Percentiles rank a stretch among this genome's conserved stretches.
Conservation (phyloP, 2,329 filamentous ascomycete genomes). For the Metarhizium guizhouense region DNA sequence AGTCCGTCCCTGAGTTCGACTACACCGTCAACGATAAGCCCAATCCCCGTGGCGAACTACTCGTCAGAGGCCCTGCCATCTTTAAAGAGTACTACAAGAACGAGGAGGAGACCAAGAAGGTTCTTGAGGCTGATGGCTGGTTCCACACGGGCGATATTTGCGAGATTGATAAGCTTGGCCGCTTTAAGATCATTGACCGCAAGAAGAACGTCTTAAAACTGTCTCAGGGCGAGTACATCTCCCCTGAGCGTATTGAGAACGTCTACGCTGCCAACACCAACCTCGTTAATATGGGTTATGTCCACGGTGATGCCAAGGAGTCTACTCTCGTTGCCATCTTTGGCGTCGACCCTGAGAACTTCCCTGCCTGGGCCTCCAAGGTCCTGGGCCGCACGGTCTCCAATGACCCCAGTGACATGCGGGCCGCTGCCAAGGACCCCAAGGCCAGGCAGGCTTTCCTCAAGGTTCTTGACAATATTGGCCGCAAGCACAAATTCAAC, state of each 20-base stretch:
- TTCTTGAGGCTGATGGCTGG: conserved; percentile 83
- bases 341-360: conserved; percentile 75
- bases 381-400: conserved; percentile 60
- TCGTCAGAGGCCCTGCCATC: conserved; percentile 69
- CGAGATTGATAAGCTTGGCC: conserved; percentile 73
- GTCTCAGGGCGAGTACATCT: conserved; percentile 95
- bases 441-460: conserved; percentile 68
- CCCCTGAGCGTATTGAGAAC: conserved; percentile 93
- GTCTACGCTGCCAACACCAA: conserved; percentile 77
- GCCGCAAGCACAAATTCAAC: conserved; percentile 79
- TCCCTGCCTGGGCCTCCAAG: conserved; percentile 72
- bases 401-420: conserved; percentile 57
- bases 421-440: conserved; percentile 56
- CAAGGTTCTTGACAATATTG: conserved; percentile 70
- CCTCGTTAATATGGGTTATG: conserved; percentile 71
- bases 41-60: conserved; percentile 78
- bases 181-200: conserved; percentile 89
- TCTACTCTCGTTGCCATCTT: conserved; percentile 78
- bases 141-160: conserved; percentile 94
- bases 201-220: conserved; percentile 99
- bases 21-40: conserved; percentile 85
- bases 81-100: conserved; percentile 91
- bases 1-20: conserved; percentile 89
- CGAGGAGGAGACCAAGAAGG: conserved; percentile 74
- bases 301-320: conserved; percentile 83